Evolutionary conservation across 2,329 filamentous ascomycete genomes (phyloP), one percentile per base, ranked within the genome.

Genomic region (Didymella keratinophila): DNA sequence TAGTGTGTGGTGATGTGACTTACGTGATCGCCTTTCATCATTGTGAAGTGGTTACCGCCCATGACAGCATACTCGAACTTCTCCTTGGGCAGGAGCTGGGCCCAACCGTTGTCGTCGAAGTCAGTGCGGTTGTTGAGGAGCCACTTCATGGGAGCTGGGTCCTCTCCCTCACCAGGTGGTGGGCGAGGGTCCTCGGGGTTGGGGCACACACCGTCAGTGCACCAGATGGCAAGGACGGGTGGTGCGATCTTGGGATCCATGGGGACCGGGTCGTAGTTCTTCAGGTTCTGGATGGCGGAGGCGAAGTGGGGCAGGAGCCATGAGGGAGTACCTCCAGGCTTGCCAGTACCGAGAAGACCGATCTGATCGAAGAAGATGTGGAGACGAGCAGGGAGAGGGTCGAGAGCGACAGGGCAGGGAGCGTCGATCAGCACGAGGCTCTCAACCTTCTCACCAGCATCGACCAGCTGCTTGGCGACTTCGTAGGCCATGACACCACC

Each of bases 291-390:
- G 53, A 92, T 87, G 20, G 87, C 87, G 21, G 88, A 86, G 0
- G 86, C 83, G 74, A 92, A 92, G 77, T 93, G 90, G 56, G 87
- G 87, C 2, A 90, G 82, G 16, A 92, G 83, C 89, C 89, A 92
- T n/a, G 83, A 78, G 0, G 89, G 89, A 37, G 89, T 85, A 74
- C 87, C 88, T 65, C 69, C 80, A 65, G 76, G 80, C 75, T 82
- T 81, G 27, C 82, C 80, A 49, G 87, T 87, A 21, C 89, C 89
- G 25, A 92, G 84, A 2, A 92, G 84, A 53, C 89, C 89, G 52
- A 91, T 89, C 46, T 84, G 82, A 52, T 88, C 88, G 69, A 92
- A 91, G 83, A 89, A 92, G 64, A 87, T 83, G 74, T 90, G 89
- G 10, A 92, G 84, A 61, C 82, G 79, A 21, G 78, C 78, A 5